Base-by-base conservation (phyloP, 805 yeast genomes). In the Sugiyamaella qingdaonensis region DNA sequence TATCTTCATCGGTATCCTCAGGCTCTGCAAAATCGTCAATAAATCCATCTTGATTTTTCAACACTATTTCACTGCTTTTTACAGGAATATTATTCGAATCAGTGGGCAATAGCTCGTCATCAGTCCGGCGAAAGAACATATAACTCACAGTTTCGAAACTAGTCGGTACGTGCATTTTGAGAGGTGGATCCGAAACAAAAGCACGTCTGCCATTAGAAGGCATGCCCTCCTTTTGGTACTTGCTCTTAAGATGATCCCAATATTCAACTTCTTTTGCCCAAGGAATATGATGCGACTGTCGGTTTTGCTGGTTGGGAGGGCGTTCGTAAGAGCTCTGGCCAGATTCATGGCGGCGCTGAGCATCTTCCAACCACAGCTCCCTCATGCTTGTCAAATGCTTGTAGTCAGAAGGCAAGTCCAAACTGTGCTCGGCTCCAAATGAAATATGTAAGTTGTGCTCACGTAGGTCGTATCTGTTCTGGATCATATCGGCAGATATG, bases 301-400 rank as follows among this genome's bases (percentile, higher is more conserved):
- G 31, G n/a, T n/a, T 32, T 10, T 11, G 13, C 13, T 10, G 19
- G 8, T 5, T 11, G 19, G 43, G 24, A 4, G 14, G 19, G 18
- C 9, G 18, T 16, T 19, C 7, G 24, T 39, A 39, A 4, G 54
- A 36, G 11, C 10, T 16, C 19, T 14, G 11, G 10, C 54, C 49
- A 10, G 11, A n/a, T 2, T 18, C 42, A 35, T 49, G 51, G 13
- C 64, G 42, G 13, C 64, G 36, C 11, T 41, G 45, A 11, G 48
- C 27, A 27, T 68, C 68, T 59, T 88, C 95, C 31, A 76, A 75
- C 68, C 85, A 76, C 10, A 89, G 71, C 37, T 77, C 79, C 10
- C 60, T 58, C 54, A 64, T 51, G 41, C 68, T 64, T n/a, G 49
- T 54, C 14, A 65, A 44, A 39, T 55, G 55, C 48, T 61, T 63